These are phyloP conservation scores for Fusarium domesticum DNA, from an alignment of 2,329 filamentous ascomycete species.

Conservation along the genomic window DNA sequence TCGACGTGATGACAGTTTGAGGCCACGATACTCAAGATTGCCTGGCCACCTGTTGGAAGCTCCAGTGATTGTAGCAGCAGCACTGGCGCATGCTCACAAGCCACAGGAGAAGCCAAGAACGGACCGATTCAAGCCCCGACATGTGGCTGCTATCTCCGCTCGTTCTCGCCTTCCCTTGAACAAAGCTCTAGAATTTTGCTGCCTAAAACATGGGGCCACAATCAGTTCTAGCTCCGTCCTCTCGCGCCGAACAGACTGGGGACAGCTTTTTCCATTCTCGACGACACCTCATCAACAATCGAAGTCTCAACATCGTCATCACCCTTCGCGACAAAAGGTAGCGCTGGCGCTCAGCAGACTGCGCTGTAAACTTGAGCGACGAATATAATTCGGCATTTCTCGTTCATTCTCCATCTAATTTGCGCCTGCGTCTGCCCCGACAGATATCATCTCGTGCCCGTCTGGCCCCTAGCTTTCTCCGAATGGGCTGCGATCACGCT, in stretches of 20 bases:
- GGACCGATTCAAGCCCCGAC: constrained; percentile 29
- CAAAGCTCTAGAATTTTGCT: constrained; percentile 21
- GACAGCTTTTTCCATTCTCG: constrained; percentile 33
- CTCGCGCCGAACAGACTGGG: constrained; percentile 24
- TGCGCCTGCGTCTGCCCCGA: constrained; percentile 8
- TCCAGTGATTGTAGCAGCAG: constrained; percentile 14
- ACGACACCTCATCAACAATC: constrained; percentile 33
- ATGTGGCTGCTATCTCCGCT: constrained; percentile 17
- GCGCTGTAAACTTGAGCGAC: constrained; percentile 23
- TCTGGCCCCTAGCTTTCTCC: constrained; percentile 23
- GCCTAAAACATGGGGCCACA: constrained; percentile 35
- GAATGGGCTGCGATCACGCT: constrained; percentile 26
- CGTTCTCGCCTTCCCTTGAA: constrained; percentile 12
- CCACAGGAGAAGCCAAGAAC: constrained; percentile 13
- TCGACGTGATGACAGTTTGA: constrained; percentile 23
- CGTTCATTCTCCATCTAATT: constrained; percentile 16
- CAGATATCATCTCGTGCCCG: constrained; percentile 17
- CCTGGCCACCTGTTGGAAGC: constrained; percentile 12
- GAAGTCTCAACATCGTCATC: constrained; percentile 16
- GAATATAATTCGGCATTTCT: constrained; percentile 6
- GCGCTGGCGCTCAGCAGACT: constrained; percentile 21
- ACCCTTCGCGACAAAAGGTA: constrained; percentile 29
- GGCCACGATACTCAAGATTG: constrained; percentile 28
- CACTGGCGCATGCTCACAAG: constrained; percentile 10
- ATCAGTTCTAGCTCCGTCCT: constrained; percentile 17